phyloP scores from a whole-genome alignment of 345 rosid species.

The Erodium maritimum region DNA sequence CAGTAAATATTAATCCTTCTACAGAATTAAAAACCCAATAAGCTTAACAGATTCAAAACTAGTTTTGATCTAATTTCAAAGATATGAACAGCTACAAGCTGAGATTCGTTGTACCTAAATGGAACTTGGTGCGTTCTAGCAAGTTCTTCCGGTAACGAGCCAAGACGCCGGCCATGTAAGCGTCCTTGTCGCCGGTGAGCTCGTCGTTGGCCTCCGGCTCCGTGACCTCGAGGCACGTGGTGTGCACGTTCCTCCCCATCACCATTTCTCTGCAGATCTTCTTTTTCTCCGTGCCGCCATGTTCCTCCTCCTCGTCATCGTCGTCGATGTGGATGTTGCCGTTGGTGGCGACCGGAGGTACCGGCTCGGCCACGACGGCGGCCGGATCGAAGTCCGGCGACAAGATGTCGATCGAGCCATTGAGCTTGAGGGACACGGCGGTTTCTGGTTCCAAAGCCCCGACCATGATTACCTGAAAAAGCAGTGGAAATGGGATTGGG shows the following conservation, averaged over 20 bases:
- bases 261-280: constrained; percentile 51
- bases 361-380: constrained; percentile 30
- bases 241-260: constrained; percentile 69
- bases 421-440: neutral
- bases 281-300: constrained; percentile 3
- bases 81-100: no score
- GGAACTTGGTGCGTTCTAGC: constrained; percentile 64
- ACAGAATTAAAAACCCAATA: no score
- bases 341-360: constrained; percentile 25
- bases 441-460: neutral
- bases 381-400: constrained; percentile 33
- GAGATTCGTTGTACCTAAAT: constrained; percentile 59
- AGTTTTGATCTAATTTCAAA: no score
- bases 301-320: constrained; percentile 3
- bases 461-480: neutral
- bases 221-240: constrained; percentile 68
- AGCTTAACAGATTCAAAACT: neutral
- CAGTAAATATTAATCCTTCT: no score
- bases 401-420: constrained; percentile 9
- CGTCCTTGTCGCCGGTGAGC: constrained; percentile 80
- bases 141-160: constrained; percentile 76
- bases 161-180: constrained; percentile 85
- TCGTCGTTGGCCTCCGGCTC: constrained; percentile 91
- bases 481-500: neutral
- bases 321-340: constrained; percentile 8